Evolutionary conservation across 129 eudicot genomes (phyloP), one percentile per base, ranked within the genome.

Genomic region (Chrysanthemum lavandulifolium): DNA sequence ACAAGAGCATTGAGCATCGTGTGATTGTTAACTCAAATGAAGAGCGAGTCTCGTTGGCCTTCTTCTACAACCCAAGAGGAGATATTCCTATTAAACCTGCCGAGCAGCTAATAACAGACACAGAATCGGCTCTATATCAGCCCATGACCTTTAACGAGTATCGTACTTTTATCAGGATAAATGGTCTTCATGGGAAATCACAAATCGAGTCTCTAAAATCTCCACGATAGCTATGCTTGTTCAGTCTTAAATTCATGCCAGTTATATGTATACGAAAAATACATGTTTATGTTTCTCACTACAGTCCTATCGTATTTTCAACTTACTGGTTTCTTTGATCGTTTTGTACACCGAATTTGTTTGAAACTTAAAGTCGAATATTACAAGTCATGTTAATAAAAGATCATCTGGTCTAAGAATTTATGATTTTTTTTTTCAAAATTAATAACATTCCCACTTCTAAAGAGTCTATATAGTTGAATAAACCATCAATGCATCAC

Each of bases 1-100:
- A 86, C 82, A 86, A 63, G 76, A 89, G 88, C 52, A 83, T 89
- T 52, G 92, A 89, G 86, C 96, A 89, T 55, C 81, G 90, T 43
- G 96, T 89, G 80, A 61, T 84, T 2, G 96, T 84, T 61, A 84
- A 84, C 25, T 78, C 92, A 13, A 75, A 10, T 10, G 75, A 74
- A 25, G 96, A 89, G 65, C 81, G 96, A 45, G 82, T 86, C 7
- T 89, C 96, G 0, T 70, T 89, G 31, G 92, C 96, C 47, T 75
- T 86, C 36, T 89, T 89, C 76, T 86, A 89, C 80, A 89, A 86
- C 48, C 96, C 96, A 2, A 78, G 67, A 50, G 96, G 86, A 11
- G 89, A 89, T 25, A 58, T 78, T 13, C 54, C 71, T 47, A 77
- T 89, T 45, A 72, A 78, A 71, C 96, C 96, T 10, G 87, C 88